Evolutionary conservation across 768 basidiomycete genomes (phyloP), one percentile per base, ranked within the genome.

Genomic region (Cystofilobasidium capitatum): DNA sequence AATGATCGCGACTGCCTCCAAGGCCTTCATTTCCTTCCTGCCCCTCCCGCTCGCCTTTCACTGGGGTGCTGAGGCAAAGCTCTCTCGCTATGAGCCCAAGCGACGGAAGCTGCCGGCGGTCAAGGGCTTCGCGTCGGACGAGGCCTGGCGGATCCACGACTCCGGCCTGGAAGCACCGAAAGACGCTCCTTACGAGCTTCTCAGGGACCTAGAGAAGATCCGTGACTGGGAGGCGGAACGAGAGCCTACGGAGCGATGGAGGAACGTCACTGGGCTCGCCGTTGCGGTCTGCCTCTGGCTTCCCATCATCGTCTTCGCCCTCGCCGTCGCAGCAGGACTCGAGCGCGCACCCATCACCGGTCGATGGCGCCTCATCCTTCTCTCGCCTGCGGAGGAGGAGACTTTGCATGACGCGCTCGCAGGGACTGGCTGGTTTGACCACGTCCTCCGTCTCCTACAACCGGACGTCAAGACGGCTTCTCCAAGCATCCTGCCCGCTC

Each of bases 401-500:
- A 85, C 85, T 35, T 89, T 97, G 47, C 85, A 90, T n/a, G 77
- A 80, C 4, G 86, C 89, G 73, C 83, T 97, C 13, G 84, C 85
- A n/a, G 92, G 90, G 20, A 78, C 83, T 26, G 90, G 89, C 55
- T 97, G 92, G 92, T 90, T 88, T 76, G 80, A 81, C 69, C 86
- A 89, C 42, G 87, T 97, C 24, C 82, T 83, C 42, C 84, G 88
- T 44, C 88, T 94, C 51, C 81, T 97, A 16, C 80, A 54, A 22
- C 86, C 71, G 35, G 35, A 59, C 74, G 65, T n/a, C 84, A 44
- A 8, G 35, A 1, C 31, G 10, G 26, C 37, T 10, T 40, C 59
- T 0, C 83, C 84, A 3, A 79, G 79, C 47, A 80, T 89, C 42
- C 81, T 98, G 61, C 83, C 88, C 40, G 76, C 81, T 1, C 81